Conservation (phyloP, 1,284 basidiomycete species). For the Ceratorhiza oryzae-sativae region DNA sequence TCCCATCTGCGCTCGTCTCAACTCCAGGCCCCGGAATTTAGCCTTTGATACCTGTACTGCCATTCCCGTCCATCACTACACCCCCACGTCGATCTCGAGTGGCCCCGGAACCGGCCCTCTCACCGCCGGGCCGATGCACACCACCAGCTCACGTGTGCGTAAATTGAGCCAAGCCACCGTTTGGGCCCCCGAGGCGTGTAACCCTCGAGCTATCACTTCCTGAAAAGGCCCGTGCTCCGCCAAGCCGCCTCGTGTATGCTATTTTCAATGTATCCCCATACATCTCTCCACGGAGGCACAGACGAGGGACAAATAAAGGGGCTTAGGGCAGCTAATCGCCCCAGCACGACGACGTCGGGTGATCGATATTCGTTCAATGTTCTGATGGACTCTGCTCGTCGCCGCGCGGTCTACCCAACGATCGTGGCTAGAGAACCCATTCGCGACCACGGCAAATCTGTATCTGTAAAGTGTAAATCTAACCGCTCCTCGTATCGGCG, state of each 20-base stretch:
- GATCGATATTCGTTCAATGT: not conserved
- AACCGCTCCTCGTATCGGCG: not conserved
- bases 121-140: not conserved
- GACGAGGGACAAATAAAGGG: not conserved
- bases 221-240: not conserved
- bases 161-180: not conserved
- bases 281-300: not conserved
- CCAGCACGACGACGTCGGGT: not conserved
- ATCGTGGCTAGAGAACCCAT: constrained; percentile 2
- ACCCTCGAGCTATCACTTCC: constrained; percentile 9
- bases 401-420: not conserved
- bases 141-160: too few relatives aligned
- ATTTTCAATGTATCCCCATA: constrained; percentile 18
- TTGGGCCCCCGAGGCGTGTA: not conserved
- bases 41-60: constrained; percentile 37
- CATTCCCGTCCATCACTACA: constrained; percentile 14
- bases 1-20: constrained; percentile 18
- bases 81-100: not conserved
- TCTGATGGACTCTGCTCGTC: constrained; percentile 10
- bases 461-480: constrained; percentile 23
- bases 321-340: not conserved
- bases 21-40: constrained; percentile 32
- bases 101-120: not conserved
- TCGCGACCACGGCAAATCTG: constrained; percentile 12
- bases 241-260: not conserved